Evolutionary conservation across 805 yeast species (phyloP).

Genomic region (Myxozyma vanderwaltii): DNA sequence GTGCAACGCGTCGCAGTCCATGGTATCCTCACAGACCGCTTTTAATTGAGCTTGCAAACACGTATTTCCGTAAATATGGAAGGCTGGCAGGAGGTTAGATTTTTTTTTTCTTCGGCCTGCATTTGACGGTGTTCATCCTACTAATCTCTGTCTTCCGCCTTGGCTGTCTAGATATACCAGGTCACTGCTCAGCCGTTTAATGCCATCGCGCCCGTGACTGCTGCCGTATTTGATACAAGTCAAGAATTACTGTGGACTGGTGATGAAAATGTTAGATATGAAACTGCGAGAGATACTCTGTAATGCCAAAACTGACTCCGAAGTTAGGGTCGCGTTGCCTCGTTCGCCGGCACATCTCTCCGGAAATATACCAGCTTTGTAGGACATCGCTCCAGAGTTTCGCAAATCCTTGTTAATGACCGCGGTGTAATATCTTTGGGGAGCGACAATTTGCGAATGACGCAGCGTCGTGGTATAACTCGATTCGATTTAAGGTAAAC

Average conservation of each 20-base stretch:
- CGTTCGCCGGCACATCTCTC: slow-evolving; percentile 51
- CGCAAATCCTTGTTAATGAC: slow-evolving; percentile 56
- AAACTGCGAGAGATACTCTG: too few relatives aligned
- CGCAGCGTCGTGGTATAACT: slow-evolving; percentile 59
- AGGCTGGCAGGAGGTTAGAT: slow-evolving; percentile 33
- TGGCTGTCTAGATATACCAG: slow-evolving; percentile 16
- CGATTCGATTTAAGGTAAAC: slow-evolving; percentile 38
- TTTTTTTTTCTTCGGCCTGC: background rate
- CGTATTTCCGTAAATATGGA: slow-evolving; percentile 18
- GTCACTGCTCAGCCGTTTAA: slow-evolving; percentile 25
- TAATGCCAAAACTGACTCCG: background rate
- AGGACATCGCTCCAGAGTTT: slow-evolving; percentile 55
- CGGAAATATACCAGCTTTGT: slow-evolving; percentile 60
- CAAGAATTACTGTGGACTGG: slow-evolving; percentile 86
- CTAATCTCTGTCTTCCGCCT: background rate
- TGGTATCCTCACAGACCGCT: background rate
- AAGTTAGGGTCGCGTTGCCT: slow-evolving; percentile 45
- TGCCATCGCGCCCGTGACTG: slow-evolving; percentile 23
- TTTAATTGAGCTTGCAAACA: background rate
- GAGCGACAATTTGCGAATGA: slow-evolving; percentile 53
- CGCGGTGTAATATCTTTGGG: slow-evolving; percentile 63
- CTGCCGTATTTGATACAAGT: slow-evolving; percentile 63
- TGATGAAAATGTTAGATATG: slow-evolving; percentile 49
- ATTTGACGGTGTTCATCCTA: background rate
- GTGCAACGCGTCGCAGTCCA: background rate